Evolutionary conservation across 345 rosid genomes (phyloP), one percentile per base, ranked within the genome.

Genomic region (Pistacia atlantica): DNA sequence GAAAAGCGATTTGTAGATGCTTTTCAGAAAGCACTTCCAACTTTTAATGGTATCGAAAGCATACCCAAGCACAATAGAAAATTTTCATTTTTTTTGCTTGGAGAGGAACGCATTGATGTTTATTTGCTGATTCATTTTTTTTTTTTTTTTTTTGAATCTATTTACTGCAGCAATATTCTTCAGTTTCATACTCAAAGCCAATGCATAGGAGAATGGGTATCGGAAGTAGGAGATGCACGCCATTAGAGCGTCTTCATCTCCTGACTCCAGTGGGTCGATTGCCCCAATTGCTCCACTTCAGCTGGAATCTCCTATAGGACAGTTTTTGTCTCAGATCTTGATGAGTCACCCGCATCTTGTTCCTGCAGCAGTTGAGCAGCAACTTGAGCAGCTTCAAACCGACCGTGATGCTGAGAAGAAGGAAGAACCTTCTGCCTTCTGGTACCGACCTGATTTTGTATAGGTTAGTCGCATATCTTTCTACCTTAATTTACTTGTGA

Each of bases 301-400:
- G 87, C 84, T 96, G 69, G 90, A 92, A 76, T 96, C 99, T 54
- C 97, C 97, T 1, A 83, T 89, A n/a, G 98, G 99, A 65, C 97
- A 91, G 86, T 92, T 96, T 74, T 83, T 96, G 81, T 85, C 93
- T 35, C 95, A 94, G 86, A 94, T 96, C 59, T 74, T 96, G 78
- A 58, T 81, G 38, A 96, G 90, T 74, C 97, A 96, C 78, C 99
- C 99, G 6, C 97, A 97, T 82, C 98, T 97, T 33, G 86, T 97
- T 75, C 95, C 94, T 65, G 98, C 95, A 22, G 99, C 99, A 7
- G 98, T 90, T 57, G 99, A 94, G 81, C 94, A 92, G 84, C 97
- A 92, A 86, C 97, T 97, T 59, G 94, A 94, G 38, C 99, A 91
- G 88, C 97, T 97, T 52, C 98, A 89, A 77, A 91, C 87, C 1